Conservation (phyloP, 306 rosid species). For the Delonix regia region DNA sequence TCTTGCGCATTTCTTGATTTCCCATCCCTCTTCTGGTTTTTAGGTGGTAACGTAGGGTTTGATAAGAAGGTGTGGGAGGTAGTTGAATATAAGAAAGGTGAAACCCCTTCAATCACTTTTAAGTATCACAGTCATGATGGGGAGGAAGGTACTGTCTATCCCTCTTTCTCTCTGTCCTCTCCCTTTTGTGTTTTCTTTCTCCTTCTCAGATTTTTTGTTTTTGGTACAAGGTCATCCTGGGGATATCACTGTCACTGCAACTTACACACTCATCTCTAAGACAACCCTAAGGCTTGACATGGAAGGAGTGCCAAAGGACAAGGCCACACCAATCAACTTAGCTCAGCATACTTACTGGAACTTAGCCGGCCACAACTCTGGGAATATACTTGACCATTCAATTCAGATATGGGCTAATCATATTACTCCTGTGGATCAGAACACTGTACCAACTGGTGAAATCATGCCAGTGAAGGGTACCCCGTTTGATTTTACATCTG, state of each 20-base stretch:
- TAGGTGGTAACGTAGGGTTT: constrained; percentile 88
- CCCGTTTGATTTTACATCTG: constrained; percentile 78
- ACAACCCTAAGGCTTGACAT: constrained; percentile 88
- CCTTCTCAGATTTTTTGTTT: constrained; percentile 20
- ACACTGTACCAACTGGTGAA: constrained; percentile 76
- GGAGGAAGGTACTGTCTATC: constrained; percentile 73
- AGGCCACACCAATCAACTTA: constrained; percentile 78
- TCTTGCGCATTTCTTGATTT: background rate
- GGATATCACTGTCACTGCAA: constrained; percentile 71
- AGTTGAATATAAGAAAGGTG: constrained; percentile 60
- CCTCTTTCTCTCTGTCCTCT: background rate
- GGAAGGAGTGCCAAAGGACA: constrained; percentile 88
- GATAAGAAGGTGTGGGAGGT: constrained; percentile 92
- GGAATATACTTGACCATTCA: constrained; percentile 74
- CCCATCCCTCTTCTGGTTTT: background rate
- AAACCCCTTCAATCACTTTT: constrained; percentile 72
- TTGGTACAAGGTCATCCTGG: constrained; percentile 75
- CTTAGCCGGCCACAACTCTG: constrained; percentile 82
- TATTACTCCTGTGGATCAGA: constrained; percentile 75
- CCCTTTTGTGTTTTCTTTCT: background rate
- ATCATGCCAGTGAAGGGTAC: constrained; percentile 76
- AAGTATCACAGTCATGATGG: constrained; percentile 80
- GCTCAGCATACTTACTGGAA: constrained; percentile 97
- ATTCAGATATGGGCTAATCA: constrained; percentile 75
- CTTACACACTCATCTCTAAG: constrained; percentile 72